A percentile compares a stretch with the other conserved stretches of the same genome.
These are phyloP conservation scores for Fusarium mangiferae DNA, from an alignment of 2,329 filamentous ascomycete species.

Conservation along the genomic window DNA sequence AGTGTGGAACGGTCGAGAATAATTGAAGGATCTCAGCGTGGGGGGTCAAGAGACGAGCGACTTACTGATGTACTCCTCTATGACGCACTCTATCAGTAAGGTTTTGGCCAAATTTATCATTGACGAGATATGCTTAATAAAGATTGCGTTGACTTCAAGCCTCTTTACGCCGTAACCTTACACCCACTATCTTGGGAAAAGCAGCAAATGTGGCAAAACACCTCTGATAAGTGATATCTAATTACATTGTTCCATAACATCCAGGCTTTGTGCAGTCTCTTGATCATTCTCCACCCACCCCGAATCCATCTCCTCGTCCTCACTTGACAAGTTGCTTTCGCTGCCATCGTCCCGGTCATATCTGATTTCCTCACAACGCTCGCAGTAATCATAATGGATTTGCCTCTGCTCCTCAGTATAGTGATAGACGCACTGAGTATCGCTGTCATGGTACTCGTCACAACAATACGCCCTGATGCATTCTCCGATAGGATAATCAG, in stretches of 20 bases:
- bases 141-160: not conserved
- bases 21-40: rapidly evolving
- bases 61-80: not conserved
- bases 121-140: not conserved
- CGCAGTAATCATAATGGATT: too few species aligned
- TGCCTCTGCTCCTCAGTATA: not conserved
- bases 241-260: too few species aligned
- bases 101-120: not conserved
- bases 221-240: not conserved
- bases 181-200: not conserved
- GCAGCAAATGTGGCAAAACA: not conserved
- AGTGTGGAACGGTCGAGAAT: not conserved
- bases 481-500: rapidly evolving
- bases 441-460: not conserved
- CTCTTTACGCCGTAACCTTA: not conserved
- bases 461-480: not conserved
- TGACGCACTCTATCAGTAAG: too few species aligned
- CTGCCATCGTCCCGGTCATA: too few species aligned
- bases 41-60: too few species aligned
- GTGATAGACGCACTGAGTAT: rapidly evolving
- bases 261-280: rapidly evolving
- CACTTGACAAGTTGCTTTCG: not conserved
- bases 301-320: not conserved
- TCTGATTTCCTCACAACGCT: too few species aligned
- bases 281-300: rapidly evolving